phyloP scores from a whole-genome alignment of 2,329 filamentous ascomycete species.

The Ophiostoma novo-ulmi region DNA sequence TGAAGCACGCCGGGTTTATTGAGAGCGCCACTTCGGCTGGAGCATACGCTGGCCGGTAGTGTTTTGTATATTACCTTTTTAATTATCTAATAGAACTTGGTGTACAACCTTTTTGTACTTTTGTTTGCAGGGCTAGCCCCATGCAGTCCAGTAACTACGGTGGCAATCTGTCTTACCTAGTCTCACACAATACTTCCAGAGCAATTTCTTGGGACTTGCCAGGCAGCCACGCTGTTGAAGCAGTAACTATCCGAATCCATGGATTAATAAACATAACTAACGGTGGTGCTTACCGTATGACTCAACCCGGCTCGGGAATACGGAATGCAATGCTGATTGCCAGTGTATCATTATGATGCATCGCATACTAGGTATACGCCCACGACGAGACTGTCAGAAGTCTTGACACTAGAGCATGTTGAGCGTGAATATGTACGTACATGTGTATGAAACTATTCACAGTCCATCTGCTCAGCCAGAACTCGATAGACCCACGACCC shows the following conservation, averaged over 20 bases:
- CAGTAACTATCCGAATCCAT: background rate
- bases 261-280: background rate
- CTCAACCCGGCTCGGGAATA: background rate
- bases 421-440: background rate
- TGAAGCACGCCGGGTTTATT: background rate
- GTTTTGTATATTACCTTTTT: background rate
- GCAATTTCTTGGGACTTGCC: background rate
- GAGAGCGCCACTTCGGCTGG: background rate
- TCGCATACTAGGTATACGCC: background rate
- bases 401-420: background rate
- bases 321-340: background rate
- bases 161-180: no score
- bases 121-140: no score
- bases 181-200: background rate
- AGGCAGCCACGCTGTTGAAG: background rate
- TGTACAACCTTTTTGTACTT: no score
- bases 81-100: background rate
- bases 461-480: background rate
- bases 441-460: background rate
- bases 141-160: no score
- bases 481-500: background rate
- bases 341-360: constrained; percentile 3
- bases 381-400: background rate
- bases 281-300: background rate
- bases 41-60: background rate